A percentile compares a stretch with the other conserved stretches of the same genome.
These are phyloP conservation scores for Beta macrorhiza DNA, from an alignment of 179 eudicot genomes.

Conservation along the genomic window DNA sequence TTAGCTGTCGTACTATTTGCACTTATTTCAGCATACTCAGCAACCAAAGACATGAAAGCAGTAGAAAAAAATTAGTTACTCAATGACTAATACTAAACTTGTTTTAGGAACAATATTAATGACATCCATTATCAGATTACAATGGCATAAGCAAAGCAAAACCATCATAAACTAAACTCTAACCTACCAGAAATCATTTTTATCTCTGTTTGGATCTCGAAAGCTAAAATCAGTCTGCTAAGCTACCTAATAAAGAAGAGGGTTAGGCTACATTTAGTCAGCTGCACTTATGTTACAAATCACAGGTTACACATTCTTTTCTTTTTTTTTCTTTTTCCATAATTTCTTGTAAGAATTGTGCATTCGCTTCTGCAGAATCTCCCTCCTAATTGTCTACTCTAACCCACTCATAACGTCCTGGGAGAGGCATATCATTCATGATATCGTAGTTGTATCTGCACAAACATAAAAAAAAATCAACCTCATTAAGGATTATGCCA, in stretches of 20 bases:
- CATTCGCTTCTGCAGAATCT: conserved; percentile 26
- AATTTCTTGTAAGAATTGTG: conserved; percentile 37
- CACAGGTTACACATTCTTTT: conserved; percentile 39
- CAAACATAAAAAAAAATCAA: not conserved
- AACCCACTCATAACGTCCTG: conserved; percentile 79
- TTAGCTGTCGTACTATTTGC: too few species aligned
- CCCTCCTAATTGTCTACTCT: conserved; percentile 44
- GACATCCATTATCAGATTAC: conserved; percentile 29
- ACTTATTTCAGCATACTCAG: too few species aligned
- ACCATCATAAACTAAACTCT: conserved; percentile 31
- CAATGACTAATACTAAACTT: conserved; percentile 6
- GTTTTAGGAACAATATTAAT: conserved; percentile 23
- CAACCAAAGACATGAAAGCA: too few species aligned
- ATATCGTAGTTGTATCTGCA: conserved; percentile 79
- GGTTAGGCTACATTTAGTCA: conserved; percentile 51
- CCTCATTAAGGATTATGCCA: not conserved
- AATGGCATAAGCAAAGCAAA: conserved; percentile 28
- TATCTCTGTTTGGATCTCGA: conserved; percentile 32
- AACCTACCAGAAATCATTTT: conserved; percentile 20
- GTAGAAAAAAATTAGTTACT: conserved; percentile 1
- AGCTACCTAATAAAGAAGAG: conserved; percentile 28
- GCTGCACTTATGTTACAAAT: conserved; percentile 53
- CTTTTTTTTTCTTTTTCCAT: conserved; percentile 18
- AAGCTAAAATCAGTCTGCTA: conserved; percentile 38
- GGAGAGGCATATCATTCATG: conserved; percentile 55